Conservation (phyloP, 1,284 basidiomycete genomes). For the Trichosporon sp. region DNA sequence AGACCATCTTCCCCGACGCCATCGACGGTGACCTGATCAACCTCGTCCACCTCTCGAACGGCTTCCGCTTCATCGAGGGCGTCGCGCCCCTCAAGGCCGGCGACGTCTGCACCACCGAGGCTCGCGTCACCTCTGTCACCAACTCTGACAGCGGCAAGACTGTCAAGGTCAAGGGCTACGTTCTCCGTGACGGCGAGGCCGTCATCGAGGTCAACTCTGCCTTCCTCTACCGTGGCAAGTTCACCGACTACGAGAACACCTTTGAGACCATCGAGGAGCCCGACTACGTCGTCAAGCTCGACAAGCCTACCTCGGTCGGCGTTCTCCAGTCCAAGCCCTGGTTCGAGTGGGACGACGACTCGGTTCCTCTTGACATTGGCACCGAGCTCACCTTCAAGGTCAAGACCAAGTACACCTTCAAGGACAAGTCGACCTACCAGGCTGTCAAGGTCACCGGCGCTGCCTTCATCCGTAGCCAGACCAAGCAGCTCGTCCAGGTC, state of each 20-base stretch:
- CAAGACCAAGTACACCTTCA: constrained; percentile 82
- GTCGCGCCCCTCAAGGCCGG: constrained; percentile 76
- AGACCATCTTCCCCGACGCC: constrained; percentile 86
- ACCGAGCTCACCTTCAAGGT: constrained; percentile 86
- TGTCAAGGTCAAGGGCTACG: constrained; percentile 86
- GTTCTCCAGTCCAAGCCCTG: constrained; percentile 95
- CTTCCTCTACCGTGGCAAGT: constrained; percentile 95
- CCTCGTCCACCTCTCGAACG: constrained; percentile 95
- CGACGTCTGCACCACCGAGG: constrained; percentile 87
- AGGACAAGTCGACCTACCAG: constrained; percentile 83
- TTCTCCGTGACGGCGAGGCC: constrained; percentile 71
- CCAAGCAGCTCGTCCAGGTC: constrained; percentile 84
- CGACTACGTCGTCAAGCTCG: constrained; percentile 78
- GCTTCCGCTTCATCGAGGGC: constrained; percentile 84
- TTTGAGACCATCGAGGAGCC: constrained; percentile 90
- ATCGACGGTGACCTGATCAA: constrained; percentile 93
- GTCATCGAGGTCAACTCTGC: constrained; percentile 92
- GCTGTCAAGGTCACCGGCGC: constrained; percentile 81
- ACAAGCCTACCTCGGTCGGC: constrained; percentile 78
- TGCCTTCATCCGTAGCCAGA: constrained; percentile 79
- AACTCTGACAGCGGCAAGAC: constrained; percentile 92
- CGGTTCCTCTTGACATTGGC: constrained; percentile 74
- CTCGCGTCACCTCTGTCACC: constrained; percentile 82
- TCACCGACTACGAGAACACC: constrained; percentile 90
- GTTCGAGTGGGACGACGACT: constrained; percentile 92